These are phyloP conservation scores for Backusella westeae DNA, from an alignment of 192 early-diverging fungal species.

Conservation along the genomic window DNA sequence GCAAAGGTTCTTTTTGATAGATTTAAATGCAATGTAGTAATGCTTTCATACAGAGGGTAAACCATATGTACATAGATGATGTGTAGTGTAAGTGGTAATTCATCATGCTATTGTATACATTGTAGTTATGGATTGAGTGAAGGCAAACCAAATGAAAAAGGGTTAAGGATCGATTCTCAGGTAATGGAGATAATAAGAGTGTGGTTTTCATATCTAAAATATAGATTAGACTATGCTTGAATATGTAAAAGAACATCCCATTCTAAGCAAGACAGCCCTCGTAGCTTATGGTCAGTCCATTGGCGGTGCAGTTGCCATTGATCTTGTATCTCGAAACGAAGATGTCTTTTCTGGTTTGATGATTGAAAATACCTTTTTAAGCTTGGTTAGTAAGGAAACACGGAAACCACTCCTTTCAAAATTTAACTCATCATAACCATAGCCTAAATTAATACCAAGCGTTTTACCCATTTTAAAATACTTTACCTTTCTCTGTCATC, in stretches of 20 bases:
- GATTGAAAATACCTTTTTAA: constrained; percentile 94
- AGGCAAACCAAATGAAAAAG: constrained; percentile 83
- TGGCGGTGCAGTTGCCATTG: constrained; percentile 94
- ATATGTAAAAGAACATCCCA: constrained; percentile 74
- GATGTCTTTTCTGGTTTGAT: constrained; percentile 77
- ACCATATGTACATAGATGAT: background rate
- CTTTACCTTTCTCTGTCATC: constrained; percentile 79
- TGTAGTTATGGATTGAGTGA: constrained; percentile 83
- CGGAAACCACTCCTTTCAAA: background rate
- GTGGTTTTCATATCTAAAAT: no score
- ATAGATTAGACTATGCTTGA: constrained; percentile 70
- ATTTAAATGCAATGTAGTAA: constrained; percentile 83
- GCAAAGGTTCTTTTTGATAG: constrained; percentile 68
- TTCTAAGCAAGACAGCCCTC: constrained; percentile 72
- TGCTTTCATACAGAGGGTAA: constrained; percentile 98
- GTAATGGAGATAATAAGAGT: constrained; percentile 24
- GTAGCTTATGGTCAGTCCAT: constrained; percentile 94
- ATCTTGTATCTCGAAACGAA: constrained; percentile 78
- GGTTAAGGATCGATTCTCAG: constrained; percentile 86
- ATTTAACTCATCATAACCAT: background rate
- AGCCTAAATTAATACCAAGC: constrained; percentile 85
- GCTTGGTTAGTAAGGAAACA: constrained; percentile 53
- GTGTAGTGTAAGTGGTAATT: no score
- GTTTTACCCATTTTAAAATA: constrained; percentile 77
- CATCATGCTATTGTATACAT: no score